phyloP scores from a whole-genome alignment of 352 stramenopile genomes.

The Blastocystis sp. region DNA sequence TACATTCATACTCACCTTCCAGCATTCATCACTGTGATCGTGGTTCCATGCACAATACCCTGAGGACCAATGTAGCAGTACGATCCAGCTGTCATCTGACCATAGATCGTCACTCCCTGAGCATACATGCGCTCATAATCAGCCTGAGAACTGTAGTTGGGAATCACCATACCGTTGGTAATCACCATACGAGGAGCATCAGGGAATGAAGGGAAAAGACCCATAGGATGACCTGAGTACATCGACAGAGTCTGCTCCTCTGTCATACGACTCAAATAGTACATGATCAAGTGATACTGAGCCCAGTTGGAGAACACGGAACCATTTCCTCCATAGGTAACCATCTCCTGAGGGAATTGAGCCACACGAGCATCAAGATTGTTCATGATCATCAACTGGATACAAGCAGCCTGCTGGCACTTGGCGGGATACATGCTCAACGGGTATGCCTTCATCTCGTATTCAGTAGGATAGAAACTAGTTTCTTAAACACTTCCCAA shows the following conservation, averaged over 20 bases:
- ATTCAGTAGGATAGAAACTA: slow-evolving; percentile 73
- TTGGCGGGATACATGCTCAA: slow-evolving; percentile 73
- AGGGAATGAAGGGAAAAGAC: slow-evolving; percentile 74
- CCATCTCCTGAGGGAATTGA: slow-evolving; percentile 77
- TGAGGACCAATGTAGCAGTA: slow-evolving; percentile 83
- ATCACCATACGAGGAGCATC: slow-evolving; percentile 76
- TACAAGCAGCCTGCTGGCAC: slow-evolving; percentile 73
- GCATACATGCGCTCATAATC: slow-evolving; percentile 80
- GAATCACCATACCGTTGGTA: slow-evolving; percentile 81
- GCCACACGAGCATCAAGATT: slow-evolving; percentile 77
- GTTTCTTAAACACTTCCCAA: not conserved
- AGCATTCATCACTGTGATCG: slow-evolving; percentile 79
- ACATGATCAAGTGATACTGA: slow-evolving; percentile 78
- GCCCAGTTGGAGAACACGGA: slow-evolving; percentile 81
- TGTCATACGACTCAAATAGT: slow-evolving; percentile 77
- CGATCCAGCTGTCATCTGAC: slow-evolving; percentile 80
- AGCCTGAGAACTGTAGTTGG: slow-evolving; percentile 77
- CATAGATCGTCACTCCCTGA: slow-evolving; percentile 75
- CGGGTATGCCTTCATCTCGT: slow-evolving; percentile 80
- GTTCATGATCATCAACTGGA: slow-evolving; percentile 83
- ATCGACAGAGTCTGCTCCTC: slow-evolving; percentile 79
- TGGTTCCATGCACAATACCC: slow-evolving; percentile 80
- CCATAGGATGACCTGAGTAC: slow-evolving; percentile 79
- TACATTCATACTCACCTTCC: slow-evolving; percentile 6
- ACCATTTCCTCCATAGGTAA: slow-evolving; percentile 80